phyloP scores from a whole-genome alignment of 2,329 filamentous ascomycete genomes.

The Teratosphaeria pseudoeucalypti region DNA sequence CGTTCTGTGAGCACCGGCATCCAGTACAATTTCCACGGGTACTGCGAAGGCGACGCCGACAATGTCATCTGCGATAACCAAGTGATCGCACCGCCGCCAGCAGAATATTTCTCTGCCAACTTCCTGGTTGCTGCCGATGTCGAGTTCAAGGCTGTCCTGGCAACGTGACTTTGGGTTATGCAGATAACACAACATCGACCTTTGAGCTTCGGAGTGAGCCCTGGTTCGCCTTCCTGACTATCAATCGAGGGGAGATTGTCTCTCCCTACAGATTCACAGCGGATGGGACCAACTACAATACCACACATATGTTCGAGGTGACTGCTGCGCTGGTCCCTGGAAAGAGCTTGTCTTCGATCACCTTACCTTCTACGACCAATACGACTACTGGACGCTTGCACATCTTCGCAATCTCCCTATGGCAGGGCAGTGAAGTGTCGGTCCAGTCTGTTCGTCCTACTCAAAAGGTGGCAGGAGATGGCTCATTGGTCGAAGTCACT shows the following conservation, averaged over 20 bases:
- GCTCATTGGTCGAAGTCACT: conserved; percentile 29
- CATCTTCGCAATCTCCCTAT: conserved; percentile 30
- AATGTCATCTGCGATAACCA: conserved; percentile 31
- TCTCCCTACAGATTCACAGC: not conserved
- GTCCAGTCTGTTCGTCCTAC: conserved; percentile 33
- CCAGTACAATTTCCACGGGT: conserved; percentile 28
- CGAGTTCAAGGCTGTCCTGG: conserved; percentile 23
- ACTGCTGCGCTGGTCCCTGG: not conserved
- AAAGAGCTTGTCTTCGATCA: not conserved
- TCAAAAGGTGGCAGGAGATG: conserved; percentile 28
- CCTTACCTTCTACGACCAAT: not conserved
- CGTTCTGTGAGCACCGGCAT: conserved; percentile 17
- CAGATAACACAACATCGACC: conserved; percentile 24
- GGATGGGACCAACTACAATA: not conserved
- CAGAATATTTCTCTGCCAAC: conserved; percentile 28
- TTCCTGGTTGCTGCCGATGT: conserved; percentile 32
- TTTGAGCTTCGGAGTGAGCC: not conserved
- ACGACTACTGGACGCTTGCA: not conserved
- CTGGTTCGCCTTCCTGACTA: not conserved
- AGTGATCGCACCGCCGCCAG: conserved; percentile 21
- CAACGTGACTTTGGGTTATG: conserved; percentile 29
- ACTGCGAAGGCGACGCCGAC: conserved; percentile 28
- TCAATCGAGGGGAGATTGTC: not conserved
- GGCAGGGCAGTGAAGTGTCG: conserved; percentile 22
- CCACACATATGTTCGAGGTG: not conserved